A percentile compares a stretch with the other conserved stretches of the same genome.
Conservation (phyloP, 257 asterid species). For the Solanum lycopersicoides region DNA sequence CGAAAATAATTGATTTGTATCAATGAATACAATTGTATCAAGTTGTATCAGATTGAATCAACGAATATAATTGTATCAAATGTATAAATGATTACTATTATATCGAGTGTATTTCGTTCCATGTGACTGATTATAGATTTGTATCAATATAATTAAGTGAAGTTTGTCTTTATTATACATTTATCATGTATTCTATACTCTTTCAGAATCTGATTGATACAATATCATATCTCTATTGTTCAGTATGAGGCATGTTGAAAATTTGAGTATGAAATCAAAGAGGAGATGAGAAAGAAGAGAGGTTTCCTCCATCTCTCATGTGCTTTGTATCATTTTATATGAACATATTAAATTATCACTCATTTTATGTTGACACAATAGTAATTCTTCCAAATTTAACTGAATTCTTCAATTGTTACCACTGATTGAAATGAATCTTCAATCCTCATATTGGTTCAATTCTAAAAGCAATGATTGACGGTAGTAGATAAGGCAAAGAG, state of each 20-base stretch:
- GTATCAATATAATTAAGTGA: background rate
- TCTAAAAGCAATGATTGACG: background rate
- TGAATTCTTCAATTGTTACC: background rate
- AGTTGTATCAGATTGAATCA: no score
- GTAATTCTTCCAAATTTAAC: background rate
- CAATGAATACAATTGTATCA: background rate
- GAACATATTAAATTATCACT: background rate
- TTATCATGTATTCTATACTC: background rate
- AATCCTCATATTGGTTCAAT: background rate
- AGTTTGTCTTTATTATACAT: background rate
- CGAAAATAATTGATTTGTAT: background rate
- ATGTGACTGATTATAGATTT: background rate
- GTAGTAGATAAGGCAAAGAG: background rate
- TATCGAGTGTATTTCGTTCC: background rate
- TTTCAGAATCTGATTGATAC: background rate
- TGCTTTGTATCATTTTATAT: background rate
- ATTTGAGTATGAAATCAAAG: background rate
- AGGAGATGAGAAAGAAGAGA: background rate
- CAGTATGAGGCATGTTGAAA: background rate
- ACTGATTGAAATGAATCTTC: background rate
- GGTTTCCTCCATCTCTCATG: background rate
- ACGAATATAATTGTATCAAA: background rate
- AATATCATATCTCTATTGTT: background rate
- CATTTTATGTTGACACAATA: background rate
- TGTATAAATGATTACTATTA: background rate